phyloP scores from a whole-genome alignment of 2,329 filamentous ascomycete species.

The Aspergillus awamori region DNA sequence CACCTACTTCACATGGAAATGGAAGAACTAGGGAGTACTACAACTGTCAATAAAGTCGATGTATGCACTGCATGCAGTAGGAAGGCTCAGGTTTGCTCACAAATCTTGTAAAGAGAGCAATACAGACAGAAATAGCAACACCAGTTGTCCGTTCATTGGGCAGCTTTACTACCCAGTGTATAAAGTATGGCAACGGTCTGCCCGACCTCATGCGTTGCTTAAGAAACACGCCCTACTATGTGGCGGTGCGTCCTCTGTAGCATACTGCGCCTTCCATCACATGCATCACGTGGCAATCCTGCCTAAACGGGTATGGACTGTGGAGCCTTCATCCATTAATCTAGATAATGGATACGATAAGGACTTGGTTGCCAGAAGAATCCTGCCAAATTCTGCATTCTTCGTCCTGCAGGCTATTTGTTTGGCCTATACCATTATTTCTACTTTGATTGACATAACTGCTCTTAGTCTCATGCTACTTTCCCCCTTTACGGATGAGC shows the following conservation, averaged over 20 bases:
- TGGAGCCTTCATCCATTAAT: not conserved
- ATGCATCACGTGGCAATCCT: slow-evolving; percentile 11
- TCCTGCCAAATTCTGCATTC: not conserved
- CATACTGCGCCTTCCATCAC: not conserved
- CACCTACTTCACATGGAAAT: not conserved
- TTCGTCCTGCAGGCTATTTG: not conserved
- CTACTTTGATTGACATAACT: too few species aligned
- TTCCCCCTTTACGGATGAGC: too few species aligned
- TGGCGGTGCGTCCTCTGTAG: slow-evolving; percentile 2
- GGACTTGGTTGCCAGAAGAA: too few species aligned
- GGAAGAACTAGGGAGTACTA: not conserved
- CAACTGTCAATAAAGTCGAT: not conserved
- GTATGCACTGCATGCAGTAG: not conserved
- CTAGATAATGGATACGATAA: too few species aligned
- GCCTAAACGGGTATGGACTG: not conserved
- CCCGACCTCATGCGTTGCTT: slow-evolving; percentile 9
- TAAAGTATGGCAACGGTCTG: slow-evolving; percentile 3
- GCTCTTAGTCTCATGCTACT: too few species aligned
- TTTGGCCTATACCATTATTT: too few species aligned
- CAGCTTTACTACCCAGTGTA: not conserved
- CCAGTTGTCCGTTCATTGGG: slow-evolving; percentile 16
- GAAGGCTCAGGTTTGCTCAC: not conserved
- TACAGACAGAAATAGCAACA: slow-evolving; percentile 10
- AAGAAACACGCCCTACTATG: slow-evolving; percentile 5
- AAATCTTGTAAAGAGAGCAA: not conserved